Conservation (phyloP, 169 alveolate species). For the Theileria parva region DNA sequence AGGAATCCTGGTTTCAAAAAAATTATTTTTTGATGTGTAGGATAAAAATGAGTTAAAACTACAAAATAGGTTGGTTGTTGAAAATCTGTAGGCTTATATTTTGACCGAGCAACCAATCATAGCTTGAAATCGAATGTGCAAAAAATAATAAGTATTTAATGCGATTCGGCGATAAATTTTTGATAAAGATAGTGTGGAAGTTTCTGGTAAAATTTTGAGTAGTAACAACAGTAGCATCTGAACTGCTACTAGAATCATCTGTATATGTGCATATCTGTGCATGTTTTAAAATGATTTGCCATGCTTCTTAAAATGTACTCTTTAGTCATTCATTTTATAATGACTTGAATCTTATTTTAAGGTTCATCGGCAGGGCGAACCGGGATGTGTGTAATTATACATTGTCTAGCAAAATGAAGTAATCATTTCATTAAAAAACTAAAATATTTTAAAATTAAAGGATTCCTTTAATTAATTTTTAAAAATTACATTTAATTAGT, state of each 20-base stretch:
- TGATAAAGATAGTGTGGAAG: background rate
- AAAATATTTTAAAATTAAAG: too few relatives aligned
- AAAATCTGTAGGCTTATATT: background rate
- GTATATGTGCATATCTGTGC: conserved; percentile 6
- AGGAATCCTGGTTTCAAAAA: background rate
- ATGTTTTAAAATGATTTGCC: background rate
- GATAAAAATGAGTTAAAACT: background rate
- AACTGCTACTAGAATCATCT: background rate
- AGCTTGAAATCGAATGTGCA: background rate
- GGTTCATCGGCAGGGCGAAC: background rate
- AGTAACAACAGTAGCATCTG: background rate
- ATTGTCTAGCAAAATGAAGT: background rate
- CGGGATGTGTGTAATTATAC: background rate
- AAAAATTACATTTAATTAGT: background rate
- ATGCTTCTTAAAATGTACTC: background rate
- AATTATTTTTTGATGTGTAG: background rate
- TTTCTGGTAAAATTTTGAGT: background rate
- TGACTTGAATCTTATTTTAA: too few relatives aligned
- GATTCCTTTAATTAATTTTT: background rate
- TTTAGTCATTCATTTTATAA: background rate
- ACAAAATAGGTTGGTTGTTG: background rate
- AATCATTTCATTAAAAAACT: background rate
- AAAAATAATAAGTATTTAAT: background rate
- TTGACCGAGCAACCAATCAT: background rate
- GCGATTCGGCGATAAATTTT: background rate